Evolutionary conservation across 2,329 filamentous ascomycete species (phyloP).

Genomic region (Tolypocladium endophyticum): DNA sequence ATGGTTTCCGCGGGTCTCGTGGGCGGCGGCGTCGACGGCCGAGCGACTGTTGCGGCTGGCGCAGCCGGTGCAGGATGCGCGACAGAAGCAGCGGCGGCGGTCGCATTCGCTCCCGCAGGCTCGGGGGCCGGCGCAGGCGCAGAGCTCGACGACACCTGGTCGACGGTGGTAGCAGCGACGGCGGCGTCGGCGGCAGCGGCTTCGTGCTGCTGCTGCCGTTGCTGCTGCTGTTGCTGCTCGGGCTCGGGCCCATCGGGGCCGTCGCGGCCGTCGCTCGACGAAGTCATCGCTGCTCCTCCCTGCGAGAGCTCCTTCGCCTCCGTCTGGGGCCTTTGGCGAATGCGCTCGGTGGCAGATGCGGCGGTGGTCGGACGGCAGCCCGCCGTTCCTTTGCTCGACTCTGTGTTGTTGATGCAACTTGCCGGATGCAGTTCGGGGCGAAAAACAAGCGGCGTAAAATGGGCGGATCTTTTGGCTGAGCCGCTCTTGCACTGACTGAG

Average conservation of each 20-base stretch:
- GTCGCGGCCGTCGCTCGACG: conserved; percentile 36
- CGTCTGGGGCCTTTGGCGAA: conserved; percentile 4
- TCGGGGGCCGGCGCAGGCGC: background rate
- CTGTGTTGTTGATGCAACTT: conserved; percentile 2
- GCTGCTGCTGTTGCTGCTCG: background rate
- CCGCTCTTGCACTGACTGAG: background rate
- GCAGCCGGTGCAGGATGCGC: background rate
- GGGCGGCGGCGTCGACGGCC: conserved; percentile 6
- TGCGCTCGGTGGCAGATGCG: background rate
- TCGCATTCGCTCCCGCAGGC: background rate
- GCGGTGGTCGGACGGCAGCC: background rate
- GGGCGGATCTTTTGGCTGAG: background rate
- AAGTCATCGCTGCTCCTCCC: conserved; percentile 47
- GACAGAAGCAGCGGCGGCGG: background rate
- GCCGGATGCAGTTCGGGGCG: conserved; percentile 9
- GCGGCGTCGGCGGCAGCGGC: background rate
- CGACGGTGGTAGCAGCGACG: background rate
- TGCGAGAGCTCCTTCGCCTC: conserved; percentile 46
- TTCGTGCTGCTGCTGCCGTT: background rate
- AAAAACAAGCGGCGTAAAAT: conserved; percentile 5
- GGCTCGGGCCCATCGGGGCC: conserved; percentile 9
- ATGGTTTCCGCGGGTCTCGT: conserved; percentile 1
- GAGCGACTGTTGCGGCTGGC: background rate
- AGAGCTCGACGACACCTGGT: background rate
- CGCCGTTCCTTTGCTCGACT: background rate